A percentile compares a stretch with the other conserved stretches of the same genome.
These are phyloP conservation scores for Vigna unguiculata DNA, from an alignment of 306 rosid species.

Conservation along the genomic window DNA sequence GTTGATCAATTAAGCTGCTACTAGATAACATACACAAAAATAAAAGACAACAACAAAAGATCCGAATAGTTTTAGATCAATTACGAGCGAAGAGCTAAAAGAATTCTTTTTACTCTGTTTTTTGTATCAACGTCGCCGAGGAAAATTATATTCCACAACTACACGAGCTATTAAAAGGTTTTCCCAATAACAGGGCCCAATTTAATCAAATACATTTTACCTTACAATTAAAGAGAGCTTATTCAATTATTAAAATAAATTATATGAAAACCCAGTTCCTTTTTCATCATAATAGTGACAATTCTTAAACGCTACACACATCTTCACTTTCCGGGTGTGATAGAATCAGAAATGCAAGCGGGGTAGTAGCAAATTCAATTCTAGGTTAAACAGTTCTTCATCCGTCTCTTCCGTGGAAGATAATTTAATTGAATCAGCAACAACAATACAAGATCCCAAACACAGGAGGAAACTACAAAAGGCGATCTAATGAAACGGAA, in stretches of 20 bases:
- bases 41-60: neutral
- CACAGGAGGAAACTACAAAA: neutral
- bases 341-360: too few species aligned
- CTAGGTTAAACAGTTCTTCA: neutral
- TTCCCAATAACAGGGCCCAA: neutral
- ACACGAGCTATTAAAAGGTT: neutral
- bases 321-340: neutral
- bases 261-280: neutral
- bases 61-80: conserved; percentile 9
- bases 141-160: neutral
- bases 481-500: neutral
- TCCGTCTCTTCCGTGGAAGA: neutral
- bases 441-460: conserved; percentile 29
- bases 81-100: neutral
- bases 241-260: neutral
- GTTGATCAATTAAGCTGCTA: conserved; percentile 17
- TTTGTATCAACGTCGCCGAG: neutral
- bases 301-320: neutral
- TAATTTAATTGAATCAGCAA: neutral
- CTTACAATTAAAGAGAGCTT: neutral
- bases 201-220: neutral
- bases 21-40: conserved; percentile 8
- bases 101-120: neutral
- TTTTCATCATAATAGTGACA: neutral
- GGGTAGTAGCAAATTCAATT: neutral